A percentile compares a stretch with the other conserved stretches of the same genome.
These are phyloP conservation scores for Elsinoe batatas DNA, from an alignment of 2,329 filamentous ascomycete species.

Conservation along the genomic window DNA sequence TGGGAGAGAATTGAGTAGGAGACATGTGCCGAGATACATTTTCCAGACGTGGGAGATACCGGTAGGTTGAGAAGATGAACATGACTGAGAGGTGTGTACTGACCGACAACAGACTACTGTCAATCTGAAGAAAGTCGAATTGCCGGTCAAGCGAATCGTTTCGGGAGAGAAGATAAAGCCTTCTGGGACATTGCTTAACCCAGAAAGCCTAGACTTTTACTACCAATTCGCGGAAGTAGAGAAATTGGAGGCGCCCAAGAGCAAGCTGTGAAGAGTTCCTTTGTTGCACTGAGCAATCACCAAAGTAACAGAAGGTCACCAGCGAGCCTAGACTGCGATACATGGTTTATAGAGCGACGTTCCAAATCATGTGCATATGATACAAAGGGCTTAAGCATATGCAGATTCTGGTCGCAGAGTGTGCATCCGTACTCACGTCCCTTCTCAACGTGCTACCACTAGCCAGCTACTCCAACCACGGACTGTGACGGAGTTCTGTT, in stretches of 20 bases:
- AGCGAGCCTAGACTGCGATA: too few species aligned
- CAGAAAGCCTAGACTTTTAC: conserved; percentile 64
- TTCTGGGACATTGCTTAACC: conserved; percentile 68
- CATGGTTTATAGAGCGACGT: too few species aligned
- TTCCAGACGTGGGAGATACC: conserved; percentile 77
- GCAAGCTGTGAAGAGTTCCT: conserved; percentile 35
- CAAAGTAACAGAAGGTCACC: too few species aligned
- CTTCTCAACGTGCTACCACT: too few species aligned
- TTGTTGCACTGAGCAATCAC: too few species aligned
- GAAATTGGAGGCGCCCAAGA: conserved; percentile 41
- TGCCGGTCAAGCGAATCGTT: conserved; percentile 77
- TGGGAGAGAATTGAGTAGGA: conserved; percentile 53
- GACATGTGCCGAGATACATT: conserved; percentile 68
- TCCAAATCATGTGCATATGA: too few species aligned
- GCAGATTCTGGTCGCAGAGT: too few species aligned
- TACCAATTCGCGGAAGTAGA: conserved; percentile 70
- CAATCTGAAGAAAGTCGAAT: conserved; percentile 75
- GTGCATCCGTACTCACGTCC: too few species aligned
- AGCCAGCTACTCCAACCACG: too few species aligned
- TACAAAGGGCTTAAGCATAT: too few species aligned
- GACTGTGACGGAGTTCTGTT: too few species aligned
- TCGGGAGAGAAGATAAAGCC: conserved; percentile 64
- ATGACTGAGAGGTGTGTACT: not conserved
- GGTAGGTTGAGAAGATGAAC: conserved; percentile 39
- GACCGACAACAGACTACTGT: conserved; percentile 53